Evolutionary conservation across 164 flowering plant species (phyloP).

Genomic region (Piper longum): DNA sequence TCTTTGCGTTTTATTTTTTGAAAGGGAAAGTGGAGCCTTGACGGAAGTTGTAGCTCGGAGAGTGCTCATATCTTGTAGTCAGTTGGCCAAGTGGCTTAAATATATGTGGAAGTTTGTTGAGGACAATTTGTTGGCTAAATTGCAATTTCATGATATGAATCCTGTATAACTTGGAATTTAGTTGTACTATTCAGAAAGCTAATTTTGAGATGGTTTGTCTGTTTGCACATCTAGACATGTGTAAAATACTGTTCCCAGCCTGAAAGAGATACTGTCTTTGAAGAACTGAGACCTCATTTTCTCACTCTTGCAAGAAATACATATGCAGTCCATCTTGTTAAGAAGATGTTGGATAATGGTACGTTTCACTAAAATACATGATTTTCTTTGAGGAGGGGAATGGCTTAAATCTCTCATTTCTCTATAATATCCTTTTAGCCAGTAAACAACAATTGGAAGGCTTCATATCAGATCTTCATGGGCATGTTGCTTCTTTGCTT

Average conservation of each 20-base stretch:
- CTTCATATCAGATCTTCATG: constrained; percentile 65
- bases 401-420: not conserved
- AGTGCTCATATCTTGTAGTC: no score
- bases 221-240: constrained; percentile 44
- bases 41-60: no score
- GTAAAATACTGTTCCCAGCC: constrained; percentile 65
- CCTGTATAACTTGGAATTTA: no score
- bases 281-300: constrained; percentile 73
- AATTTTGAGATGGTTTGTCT: not conserved
- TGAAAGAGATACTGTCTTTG: constrained; percentile 63
- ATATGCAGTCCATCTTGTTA: constrained; percentile 83
- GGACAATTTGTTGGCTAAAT: not conserved
- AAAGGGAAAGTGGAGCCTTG: no score
- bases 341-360: constrained; percentile 89
- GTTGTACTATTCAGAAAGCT: no score
- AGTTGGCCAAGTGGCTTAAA: no score
- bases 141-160: no score
- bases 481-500: constrained; percentile 89
- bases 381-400: not conserved
- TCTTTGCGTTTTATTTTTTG: not conserved
- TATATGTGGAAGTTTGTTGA: not conserved
- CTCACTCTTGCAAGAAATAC: constrained; percentile 56
- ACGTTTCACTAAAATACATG: constrained; percentile 5
- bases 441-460: constrained; percentile 68
- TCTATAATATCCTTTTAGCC: constrained; percentile 28